Base-by-base conservation (phyloP, 1,139 yeast species). In the Geotrichum aggregatum region DNA sequence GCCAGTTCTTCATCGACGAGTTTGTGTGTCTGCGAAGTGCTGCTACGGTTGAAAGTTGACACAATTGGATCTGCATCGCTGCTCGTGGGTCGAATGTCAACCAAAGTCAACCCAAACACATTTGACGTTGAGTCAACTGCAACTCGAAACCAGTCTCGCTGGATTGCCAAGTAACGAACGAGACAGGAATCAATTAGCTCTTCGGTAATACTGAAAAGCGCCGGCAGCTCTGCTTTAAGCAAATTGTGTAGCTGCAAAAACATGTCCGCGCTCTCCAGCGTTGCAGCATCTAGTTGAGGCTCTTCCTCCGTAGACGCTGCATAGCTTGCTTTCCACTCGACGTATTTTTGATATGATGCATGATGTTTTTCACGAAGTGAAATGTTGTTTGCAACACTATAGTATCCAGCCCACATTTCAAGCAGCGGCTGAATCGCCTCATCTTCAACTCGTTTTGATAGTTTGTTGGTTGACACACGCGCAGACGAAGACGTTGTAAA, bases 201-300 rank as follows among this genome's bases (percentile, higher is more conserved):
- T 45, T 63, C 63, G 1, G 63, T 63, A 31, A 59, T 49, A 11
- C 47, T 49, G 41, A 65, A 59, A 46, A 64, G 57, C 19, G 59
- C 61, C 1, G 69, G 66, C 31, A 66, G 54, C 47, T 65, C 69
- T 33, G 56, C 58, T 39, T 65, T 65, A 30, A 66, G 50, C 41
- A 58, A 52, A 31, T 57, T 55, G 55, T 65, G 68, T 34, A 57
- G 55, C 47, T 57, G 56, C 44, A 63, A 58, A 50, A 63, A 61
- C 24, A 55, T 47, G 47, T 62, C 64, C 1, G 68, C 66, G 26
- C 50, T 44, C 18, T 44, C 46, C 10, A 35, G 18, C 1, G 47
- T 39, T 22, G 33, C 41, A 51, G 14, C 36, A 30, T 22, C 56
- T 6, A 28, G 34, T 7, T 7, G 56, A 44, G 24, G 49, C 44